These are phyloP conservation scores for Pythium pyrilobum DNA, from an alignment of 352 stramenopile genomes.

Conservation along the genomic window DNA sequence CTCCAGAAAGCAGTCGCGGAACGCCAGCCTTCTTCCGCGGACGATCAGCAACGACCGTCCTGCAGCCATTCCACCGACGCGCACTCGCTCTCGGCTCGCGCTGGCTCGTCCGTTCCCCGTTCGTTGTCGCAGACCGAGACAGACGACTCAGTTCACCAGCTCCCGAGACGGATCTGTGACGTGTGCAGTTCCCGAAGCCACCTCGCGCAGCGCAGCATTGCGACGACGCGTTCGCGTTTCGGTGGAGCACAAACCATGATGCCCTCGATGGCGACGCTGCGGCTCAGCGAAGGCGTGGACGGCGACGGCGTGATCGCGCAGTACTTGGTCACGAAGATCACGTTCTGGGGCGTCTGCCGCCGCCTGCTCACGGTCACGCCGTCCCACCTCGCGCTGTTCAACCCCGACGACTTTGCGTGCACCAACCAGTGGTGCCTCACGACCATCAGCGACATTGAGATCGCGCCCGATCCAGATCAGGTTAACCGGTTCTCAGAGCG, in stretches of 20 bases:
- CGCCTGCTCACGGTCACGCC: constrained; percentile 51
- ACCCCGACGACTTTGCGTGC: constrained; percentile 61
- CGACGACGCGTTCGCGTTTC: neutral
- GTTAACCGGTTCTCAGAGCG: too few species aligned
- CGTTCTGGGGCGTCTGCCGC: constrained; percentile 58
- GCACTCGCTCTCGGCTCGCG: too few species aligned
- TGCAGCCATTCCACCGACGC: too few species aligned
- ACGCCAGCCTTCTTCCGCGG: too few species aligned
- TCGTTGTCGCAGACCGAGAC: too few species aligned
- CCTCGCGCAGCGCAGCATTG: too few species aligned
- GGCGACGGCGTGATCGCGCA: constrained; percentile 45
- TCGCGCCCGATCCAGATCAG: constrained; percentile 30
- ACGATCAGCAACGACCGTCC: too few species aligned
- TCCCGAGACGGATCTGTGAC: constrained; percentile 7
- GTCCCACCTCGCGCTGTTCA: constrained; percentile 52
- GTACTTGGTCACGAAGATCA: constrained; percentile 65
- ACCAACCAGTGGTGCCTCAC: constrained; percentile 65
- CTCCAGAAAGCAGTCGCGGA: too few species aligned
- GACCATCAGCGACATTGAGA: constrained; percentile 51
- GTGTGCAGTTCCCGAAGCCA: too few species aligned
- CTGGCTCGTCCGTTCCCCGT: too few species aligned
- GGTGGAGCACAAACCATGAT: too few species aligned
- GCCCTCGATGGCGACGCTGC: constrained; percentile 2
- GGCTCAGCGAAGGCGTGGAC: constrained; percentile 2
- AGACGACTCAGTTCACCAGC: too few species aligned